phyloP scores from a whole-genome alignment of 805 yeast species.

The Dipodascus albidus region DNA sequence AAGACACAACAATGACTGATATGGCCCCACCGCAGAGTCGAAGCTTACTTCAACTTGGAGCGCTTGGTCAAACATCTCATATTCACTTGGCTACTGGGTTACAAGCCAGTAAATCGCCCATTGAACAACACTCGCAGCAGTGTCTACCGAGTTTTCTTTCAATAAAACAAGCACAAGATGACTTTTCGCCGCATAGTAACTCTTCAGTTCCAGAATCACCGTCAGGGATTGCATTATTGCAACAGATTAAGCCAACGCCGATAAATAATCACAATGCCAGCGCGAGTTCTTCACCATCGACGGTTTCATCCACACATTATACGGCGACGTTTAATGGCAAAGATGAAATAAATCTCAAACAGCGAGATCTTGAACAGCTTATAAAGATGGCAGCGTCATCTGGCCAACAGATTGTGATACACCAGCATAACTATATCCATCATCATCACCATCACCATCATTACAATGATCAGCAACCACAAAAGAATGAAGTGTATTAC shows the following conservation, averaged over 20 bases:
- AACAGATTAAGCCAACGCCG: neutral
- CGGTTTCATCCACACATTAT: neutral
- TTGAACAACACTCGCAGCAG: neutral
- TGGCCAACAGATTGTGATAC: slow-evolving; percentile 42
- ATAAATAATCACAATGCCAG: neutral
- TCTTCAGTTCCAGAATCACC: neutral
- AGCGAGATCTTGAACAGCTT: slow-evolving; percentile 17
- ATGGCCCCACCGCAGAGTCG: neutral
- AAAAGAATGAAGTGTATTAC: neutral
- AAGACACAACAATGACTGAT: neutral
- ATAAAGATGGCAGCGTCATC: slow-evolving; percentile 16
- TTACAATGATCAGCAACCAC: neutral
- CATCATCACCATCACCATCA: slow-evolving; percentile 1
- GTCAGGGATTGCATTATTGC: neutral
- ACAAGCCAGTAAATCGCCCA: neutral
- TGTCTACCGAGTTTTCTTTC: neutral
- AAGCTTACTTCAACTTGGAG: neutral
- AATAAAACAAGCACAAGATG: neutral
- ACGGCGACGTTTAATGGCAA: neutral
- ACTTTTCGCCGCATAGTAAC: slow-evolving; percentile 1
- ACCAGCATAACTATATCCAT: slow-evolving; percentile 33
- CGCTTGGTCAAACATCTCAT: neutral
- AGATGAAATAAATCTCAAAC: neutral
- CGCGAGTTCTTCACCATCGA: neutral
- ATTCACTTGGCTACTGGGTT: no score